These are phyloP conservation scores for Sugiyamaella grinbergsii DNA, from an alignment of 1,139 yeast genomes.

Conservation along the genomic window DNA sequence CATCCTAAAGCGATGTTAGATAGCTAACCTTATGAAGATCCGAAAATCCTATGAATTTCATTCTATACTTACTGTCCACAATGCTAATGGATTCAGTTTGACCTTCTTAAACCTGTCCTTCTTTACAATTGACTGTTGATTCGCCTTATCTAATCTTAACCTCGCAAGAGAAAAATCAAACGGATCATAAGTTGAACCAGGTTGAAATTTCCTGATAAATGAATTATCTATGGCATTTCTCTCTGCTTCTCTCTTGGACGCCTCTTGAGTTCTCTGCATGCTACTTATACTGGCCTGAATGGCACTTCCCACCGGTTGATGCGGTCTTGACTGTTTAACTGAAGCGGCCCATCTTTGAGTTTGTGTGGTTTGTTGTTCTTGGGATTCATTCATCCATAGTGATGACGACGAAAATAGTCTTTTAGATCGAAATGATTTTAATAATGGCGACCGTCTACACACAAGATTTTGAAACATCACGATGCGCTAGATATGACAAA, in stretches of 20 bases:
- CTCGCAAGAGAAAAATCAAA: slow-evolving; percentile 38
- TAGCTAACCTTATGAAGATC: not conserved
- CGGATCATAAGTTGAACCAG: slow-evolving; percentile 38
- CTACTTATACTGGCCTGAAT: slow-evolving; percentile 16
- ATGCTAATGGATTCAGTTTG: slow-evolving; percentile 38
- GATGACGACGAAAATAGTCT: not conserved
- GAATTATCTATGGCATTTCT: slow-evolving; percentile 30
- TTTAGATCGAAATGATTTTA: not conserved
- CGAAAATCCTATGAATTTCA: not conserved
- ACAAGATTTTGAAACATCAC: not conserved
- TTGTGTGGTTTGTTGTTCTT: not conserved
- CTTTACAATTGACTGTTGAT: slow-evolving; percentile 15
- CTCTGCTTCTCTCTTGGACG: slow-evolving; percentile 9
- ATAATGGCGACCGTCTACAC: not conserved
- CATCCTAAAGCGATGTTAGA: slow-evolving; percentile 40
- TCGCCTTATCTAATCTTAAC: slow-evolving; percentile 28
- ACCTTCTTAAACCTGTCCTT: slow-evolving; percentile 33
- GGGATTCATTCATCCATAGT: not conserved
- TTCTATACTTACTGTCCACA: slow-evolving; percentile 18
- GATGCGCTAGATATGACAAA: not conserved
- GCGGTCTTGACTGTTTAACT: slow-evolving; percentile 17
- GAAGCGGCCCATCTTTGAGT: slow-evolving; percentile 18
- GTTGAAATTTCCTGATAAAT: slow-evolving; percentile 33
- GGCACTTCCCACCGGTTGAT: slow-evolving; percentile 17
- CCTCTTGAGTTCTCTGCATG: slow-evolving; percentile 17